Evolutionary conservation across 2,329 filamentous ascomycete species (phyloP).

Genomic region (Ramularia endophylla): DNA sequence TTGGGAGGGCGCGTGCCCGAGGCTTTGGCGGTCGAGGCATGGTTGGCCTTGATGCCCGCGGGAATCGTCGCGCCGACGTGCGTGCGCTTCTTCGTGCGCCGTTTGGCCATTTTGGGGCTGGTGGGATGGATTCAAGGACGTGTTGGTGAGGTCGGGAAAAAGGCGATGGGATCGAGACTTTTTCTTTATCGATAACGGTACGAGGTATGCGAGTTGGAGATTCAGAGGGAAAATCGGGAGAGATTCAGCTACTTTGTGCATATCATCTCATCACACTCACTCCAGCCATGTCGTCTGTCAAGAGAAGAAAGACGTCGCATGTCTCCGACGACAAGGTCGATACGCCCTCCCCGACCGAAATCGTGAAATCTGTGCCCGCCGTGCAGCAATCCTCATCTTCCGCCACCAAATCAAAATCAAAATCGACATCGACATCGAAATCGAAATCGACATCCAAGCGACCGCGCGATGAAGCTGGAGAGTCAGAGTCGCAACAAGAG

Average conservation of each 20-base stretch:
- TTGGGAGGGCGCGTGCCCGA: conserved; percentile 68
- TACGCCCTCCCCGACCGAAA: conserved; percentile 4
- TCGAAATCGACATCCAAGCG: conserved; percentile 11
- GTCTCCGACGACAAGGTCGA: conserved; percentile 6
- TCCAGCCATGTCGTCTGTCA: conserved; percentile 35
- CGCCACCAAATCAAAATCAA: conserved; percentile 1
- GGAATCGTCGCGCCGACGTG: conserved; percentile 64
- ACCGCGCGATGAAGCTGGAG: conserved; percentile 14
- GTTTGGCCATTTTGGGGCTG: conserved; percentile 62
- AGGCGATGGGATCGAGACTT: conserved; percentile 1
- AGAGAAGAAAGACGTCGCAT: conserved; percentile 36
- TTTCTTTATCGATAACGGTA: conserved; percentile 1
- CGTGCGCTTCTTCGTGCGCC: conserved; percentile 81
- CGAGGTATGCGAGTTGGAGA: not conserved
- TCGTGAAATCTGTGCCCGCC: not conserved
- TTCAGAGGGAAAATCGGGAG: not conserved
- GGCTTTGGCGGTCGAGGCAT: conserved; percentile 43
- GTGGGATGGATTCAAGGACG: not conserved
- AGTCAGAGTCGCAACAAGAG: conserved; percentile 23
- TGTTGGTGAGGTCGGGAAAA: no score
- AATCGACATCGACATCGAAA: conserved; percentile 1
- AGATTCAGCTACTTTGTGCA: no score
- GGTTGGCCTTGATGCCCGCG: conserved; percentile 39
- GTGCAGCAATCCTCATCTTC: not conserved
- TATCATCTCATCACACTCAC: no score